These are phyloP conservation scores for Cystobasidium ongulense DNA, from an alignment of 768 basidiomycete genomes.

Conservation along the genomic window DNA sequence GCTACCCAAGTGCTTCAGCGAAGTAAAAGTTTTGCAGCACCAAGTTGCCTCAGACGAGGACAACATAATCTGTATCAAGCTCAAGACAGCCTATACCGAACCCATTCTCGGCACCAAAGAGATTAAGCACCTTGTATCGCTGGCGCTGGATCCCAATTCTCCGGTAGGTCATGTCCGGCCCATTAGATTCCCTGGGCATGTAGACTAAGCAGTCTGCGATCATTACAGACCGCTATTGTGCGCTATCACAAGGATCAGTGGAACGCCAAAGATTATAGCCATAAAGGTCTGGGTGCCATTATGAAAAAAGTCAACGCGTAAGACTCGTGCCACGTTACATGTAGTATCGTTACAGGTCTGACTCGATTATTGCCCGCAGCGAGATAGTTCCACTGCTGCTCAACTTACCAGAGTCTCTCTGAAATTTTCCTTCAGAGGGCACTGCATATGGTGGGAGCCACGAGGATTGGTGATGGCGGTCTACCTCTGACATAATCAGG, in stretches of 20 bases:
- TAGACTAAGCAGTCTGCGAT: too few species aligned
- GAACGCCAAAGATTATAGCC: slow-evolving; percentile 30
- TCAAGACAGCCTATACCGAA: slow-evolving; percentile 17
- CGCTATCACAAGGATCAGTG: slow-evolving; percentile 27
- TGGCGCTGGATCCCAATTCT: neutral
- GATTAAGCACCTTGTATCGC: slow-evolving; percentile 22
- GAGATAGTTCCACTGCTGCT: slow-evolving; percentile 18
- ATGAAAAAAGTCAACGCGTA: slow-evolving; percentile 24
- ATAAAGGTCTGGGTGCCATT: slow-evolving; percentile 14
- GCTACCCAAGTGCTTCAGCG: slow-evolving; percentile 11
- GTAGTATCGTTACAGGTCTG: neutral
- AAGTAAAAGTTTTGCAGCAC: slow-evolving; percentile 15
- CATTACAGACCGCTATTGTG: slow-evolving; percentile 10
- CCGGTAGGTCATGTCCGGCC: too few species aligned
- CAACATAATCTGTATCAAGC: neutral
- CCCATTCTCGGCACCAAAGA: slow-evolving; percentile 20
- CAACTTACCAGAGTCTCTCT: slow-evolving; percentile 8
- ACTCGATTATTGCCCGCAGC: neutral
- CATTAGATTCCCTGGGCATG: too few species aligned
- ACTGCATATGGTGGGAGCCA: too few species aligned
- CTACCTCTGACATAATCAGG: too few species aligned
- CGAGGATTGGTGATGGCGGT: too few species aligned
- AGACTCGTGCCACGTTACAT: neutral
- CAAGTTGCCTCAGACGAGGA: neutral
- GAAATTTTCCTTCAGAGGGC: neutral